Percentiles rank a stretch among this genome's conserved stretches.
Evolutionary conservation across 108 stramenopile genomes (phyloP).

Genomic region (Nitzschia sp.): DNA sequence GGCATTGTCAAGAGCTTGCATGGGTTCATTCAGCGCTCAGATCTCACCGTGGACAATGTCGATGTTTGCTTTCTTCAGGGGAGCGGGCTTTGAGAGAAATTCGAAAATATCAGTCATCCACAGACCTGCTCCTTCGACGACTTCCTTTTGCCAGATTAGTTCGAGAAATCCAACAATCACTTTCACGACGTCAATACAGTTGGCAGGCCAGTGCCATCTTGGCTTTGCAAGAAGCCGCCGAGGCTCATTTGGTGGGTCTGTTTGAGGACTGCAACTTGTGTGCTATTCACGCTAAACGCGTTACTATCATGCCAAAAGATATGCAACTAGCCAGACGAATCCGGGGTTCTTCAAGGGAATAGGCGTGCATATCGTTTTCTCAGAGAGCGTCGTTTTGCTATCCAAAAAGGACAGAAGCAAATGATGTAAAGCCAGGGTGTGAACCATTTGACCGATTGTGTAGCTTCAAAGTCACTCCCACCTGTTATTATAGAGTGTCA

Average conservation of each 20-base stretch:
- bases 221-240: constrained; percentile 94
- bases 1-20: not conserved
- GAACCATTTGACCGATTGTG: too few relatives aligned
- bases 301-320: constrained; percentile 98
- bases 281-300: constrained; percentile 95
- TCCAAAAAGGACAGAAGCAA: too few relatives aligned
- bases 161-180: constrained; percentile 76
- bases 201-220: constrained; percentile 95
- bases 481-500: too few relatives aligned
- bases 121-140: constrained; percentile 90
- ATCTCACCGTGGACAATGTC: not conserved
- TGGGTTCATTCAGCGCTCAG: not conserved
- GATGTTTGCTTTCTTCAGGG: constrained; percentile 42
- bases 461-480: too few relatives aligned
- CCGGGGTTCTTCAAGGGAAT: constrained; percentile 72
- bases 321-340: constrained; percentile 93
- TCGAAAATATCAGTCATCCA: constrained; percentile 87
- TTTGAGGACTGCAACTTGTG: constrained; percentile 96
- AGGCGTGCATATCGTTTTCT: too few relatives aligned
- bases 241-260: constrained; percentile 88
- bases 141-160: constrained; percentile 94
- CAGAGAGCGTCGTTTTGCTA: too few relatives aligned
- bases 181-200: constrained; percentile 62
- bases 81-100: constrained; percentile 92
- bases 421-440: too few relatives aligned